A percentile compares a stretch with the other conserved stretches of the same genome.
Evolutionary conservation across 2,329 filamentous ascomycete genomes (phyloP).

Genomic region (Graphiopsis chlorocephala): DNA sequence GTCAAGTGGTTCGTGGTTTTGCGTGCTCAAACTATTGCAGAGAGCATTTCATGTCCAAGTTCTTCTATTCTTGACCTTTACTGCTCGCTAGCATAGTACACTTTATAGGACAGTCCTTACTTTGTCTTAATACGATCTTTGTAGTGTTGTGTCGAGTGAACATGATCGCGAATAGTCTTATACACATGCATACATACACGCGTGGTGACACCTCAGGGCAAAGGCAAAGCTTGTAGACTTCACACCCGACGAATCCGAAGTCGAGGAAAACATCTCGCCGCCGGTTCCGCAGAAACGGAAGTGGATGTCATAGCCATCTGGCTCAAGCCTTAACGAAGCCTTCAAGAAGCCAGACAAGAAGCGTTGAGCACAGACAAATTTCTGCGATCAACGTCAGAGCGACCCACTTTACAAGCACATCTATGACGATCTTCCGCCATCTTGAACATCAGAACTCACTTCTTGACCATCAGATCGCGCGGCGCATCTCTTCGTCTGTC

Average conservation of each 20-base stretch:
- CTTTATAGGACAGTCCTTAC: not conserved
- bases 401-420: conserved; percentile 6
- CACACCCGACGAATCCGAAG: not conserved
- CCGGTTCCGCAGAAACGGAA: not conserved
- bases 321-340: not conserved
- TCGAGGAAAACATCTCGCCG: not conserved
- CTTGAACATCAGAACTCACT: conserved; percentile 5
- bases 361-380: not conserved
- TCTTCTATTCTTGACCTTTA: not conserved
- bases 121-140: not conserved
- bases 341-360: not conserved
- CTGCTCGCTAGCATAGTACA: not conserved
- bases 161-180: not conserved
- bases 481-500: not conserved
- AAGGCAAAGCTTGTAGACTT: not conserved
- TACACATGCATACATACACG: not conserved
- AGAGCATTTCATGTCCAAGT: not conserved
- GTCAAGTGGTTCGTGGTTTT: not conserved
- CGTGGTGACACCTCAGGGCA: not conserved
- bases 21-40: not conserved
- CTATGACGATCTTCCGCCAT: conserved; percentile 3
- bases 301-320: not conserved
- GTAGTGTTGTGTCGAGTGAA: not conserved
- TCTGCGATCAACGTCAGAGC: not conserved
- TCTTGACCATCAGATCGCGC: not conserved